A percentile compares a stretch with the other conserved stretches of the same genome.
These are phyloP conservation scores for Lathyrus sativus DNA, from an alignment of 306 rosid genomes.

Conservation along the genomic window DNA sequence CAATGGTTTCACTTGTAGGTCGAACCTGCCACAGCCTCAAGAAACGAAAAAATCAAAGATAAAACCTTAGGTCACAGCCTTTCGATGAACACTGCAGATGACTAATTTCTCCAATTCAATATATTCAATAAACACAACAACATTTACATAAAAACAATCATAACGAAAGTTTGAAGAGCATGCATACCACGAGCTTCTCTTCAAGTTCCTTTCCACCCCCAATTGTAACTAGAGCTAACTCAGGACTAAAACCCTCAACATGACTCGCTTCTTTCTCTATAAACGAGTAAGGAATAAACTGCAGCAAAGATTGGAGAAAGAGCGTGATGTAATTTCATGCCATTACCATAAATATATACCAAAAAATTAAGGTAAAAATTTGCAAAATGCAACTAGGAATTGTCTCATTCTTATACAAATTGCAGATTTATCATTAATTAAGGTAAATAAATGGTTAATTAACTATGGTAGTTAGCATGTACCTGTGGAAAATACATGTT, in stretches of 20 bases:
- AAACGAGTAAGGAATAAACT: constrained; percentile 66
- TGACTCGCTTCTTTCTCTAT: constrained; percentile 99
- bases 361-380: neutral
- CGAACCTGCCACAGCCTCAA: constrained; percentile 97
- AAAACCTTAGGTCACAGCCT: constrained; percentile 64
- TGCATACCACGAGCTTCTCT: constrained; percentile 90
- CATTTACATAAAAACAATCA: neutral
- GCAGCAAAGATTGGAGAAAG: constrained; percentile 38
- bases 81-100: constrained; percentile 29
- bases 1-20: constrained; percentile 93
- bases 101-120: constrained; percentile 26
- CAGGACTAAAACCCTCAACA: constrained; percentile 96
- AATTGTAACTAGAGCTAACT: constrained; percentile 83
- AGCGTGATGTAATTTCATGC: neutral
- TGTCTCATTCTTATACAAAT: too few species aligned
- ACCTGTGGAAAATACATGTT: constrained; percentile 99
- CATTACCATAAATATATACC: neutral
- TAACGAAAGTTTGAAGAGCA: constrained; percentile 13
- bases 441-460: neutral
- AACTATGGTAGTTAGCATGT: neutral
- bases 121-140: constrained; percentile 2
- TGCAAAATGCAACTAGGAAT: too few species aligned
- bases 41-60: constrained; percentile 78
- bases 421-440: too few species aligned
- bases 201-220: constrained; percentile 99